phyloP scores from a whole-genome alignment of 768 basidiomycete species.

The Sporobolomyces roseus region DNA sequence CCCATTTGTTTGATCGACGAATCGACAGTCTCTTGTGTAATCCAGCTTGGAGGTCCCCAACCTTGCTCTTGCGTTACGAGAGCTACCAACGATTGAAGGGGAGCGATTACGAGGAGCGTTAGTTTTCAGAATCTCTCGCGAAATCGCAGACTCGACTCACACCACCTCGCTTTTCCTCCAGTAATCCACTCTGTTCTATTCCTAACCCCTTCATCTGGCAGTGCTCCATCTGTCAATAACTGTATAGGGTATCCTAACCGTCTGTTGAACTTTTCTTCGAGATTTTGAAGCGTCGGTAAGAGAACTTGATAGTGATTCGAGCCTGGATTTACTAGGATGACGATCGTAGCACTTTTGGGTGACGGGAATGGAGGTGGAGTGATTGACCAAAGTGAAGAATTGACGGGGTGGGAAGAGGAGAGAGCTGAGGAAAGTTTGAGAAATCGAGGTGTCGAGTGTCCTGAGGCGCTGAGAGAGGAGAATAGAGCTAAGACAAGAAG shows the following conservation, averaged over 20 bases:
- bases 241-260: conserved; percentile 22
- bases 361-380: not conserved
- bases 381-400: not conserved
- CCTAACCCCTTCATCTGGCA: conserved; percentile 2
- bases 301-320: conserved; percentile 4
- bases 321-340: conserved; percentile 20
- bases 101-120: too few relatives aligned
- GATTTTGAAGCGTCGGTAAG: conserved; percentile 6
- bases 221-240: conserved; percentile 15
- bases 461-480: too few relatives aligned
- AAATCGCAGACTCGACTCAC: not conserved
- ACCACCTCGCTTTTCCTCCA: conserved; percentile 21
- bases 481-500: too few relatives aligned
- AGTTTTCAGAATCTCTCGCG: too few relatives aligned
- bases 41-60: conserved; percentile 12
- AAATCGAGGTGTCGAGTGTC: too few relatives aligned
- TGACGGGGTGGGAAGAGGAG: not conserved
- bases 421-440: too few relatives aligned
- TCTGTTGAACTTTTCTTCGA: conserved; percentile 20
- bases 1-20: not conserved
- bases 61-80: conserved; percentile 17
- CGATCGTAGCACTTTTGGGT: conserved; percentile 11
- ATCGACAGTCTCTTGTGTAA: not conserved
- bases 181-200: conserved; percentile 5
- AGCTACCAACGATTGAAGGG: too few relatives aligned